A percentile compares a stretch with the other conserved stretches of the same genome.
Evolutionary conservation across 2,329 filamentous ascomycete species (phyloP).

Genomic region (Talaromyces piceae): DNA sequence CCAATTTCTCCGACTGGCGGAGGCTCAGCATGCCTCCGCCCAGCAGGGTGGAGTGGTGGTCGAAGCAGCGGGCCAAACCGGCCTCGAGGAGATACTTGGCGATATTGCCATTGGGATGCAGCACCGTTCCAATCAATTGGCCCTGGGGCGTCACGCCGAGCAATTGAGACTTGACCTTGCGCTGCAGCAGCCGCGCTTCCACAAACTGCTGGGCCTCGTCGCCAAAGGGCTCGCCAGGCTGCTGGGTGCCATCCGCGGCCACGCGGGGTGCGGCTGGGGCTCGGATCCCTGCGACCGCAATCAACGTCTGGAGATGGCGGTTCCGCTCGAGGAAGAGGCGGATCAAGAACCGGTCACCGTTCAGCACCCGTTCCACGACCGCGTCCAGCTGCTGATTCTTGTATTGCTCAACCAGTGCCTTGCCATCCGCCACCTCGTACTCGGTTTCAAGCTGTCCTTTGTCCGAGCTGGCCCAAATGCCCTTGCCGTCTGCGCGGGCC

Average conservation of each 20-base stretch:
- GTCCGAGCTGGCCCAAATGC: conserved; percentile 64
- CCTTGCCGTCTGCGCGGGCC: conserved; percentile 71
- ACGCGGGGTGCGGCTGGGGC: conserved; percentile 83
- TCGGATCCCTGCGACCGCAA: conserved; percentile 80
- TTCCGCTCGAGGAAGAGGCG: conserved; percentile 72
- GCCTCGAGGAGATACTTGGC: conserved; percentile 83
- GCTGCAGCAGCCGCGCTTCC: conserved; percentile 76
- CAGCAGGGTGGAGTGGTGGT: conserved; percentile 90
- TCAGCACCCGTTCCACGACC: conserved; percentile 84
- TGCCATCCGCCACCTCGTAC: conserved; percentile 71
- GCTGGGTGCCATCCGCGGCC: conserved; percentile 69
- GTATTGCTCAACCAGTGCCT: conserved; percentile 68
- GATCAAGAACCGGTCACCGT: conserved; percentile 81
- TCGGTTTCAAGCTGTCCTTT: conserved; percentile 64
- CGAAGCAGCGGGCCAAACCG: conserved; percentile 84
- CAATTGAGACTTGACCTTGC: conserved; percentile 72
- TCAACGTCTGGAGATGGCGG: conserved; percentile 82
- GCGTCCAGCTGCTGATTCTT: conserved; percentile 80
- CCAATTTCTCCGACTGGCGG: conserved; percentile 77
- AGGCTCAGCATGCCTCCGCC: conserved; percentile 81
- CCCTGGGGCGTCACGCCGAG: conserved; percentile 84
- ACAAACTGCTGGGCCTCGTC: conserved; percentile 85
- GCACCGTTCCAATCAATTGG: conserved; percentile 78
- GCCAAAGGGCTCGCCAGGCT: conserved; percentile 80
- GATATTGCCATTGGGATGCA: conserved; percentile 88